Evolutionary conservation across 1,284 basidiomycete species (phyloP).

Genomic region (Malassezia arunalokei): DNA sequence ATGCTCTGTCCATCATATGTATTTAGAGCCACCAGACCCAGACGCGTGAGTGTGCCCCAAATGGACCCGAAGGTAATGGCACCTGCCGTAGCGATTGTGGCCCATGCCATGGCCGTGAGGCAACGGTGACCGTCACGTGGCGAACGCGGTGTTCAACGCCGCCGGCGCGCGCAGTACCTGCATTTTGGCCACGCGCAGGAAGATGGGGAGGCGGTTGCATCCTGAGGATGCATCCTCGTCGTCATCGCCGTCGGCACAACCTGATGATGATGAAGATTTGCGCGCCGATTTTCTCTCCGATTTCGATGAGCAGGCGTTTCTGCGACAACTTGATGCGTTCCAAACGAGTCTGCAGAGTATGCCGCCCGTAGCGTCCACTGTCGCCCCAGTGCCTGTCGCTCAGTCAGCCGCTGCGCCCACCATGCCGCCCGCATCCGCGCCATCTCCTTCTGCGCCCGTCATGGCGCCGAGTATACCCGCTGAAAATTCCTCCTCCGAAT

Average conservation of each 20-base stretch:
- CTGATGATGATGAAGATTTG: constrained; percentile 13
- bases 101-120: not conserved
- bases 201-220: not conserved
- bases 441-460: not conserved
- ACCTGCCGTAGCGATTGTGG: constrained; percentile 23
- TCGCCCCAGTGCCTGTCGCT: not conserved
- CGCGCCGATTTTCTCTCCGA: constrained; percentile 4
- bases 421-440: not conserved
- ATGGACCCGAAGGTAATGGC: constrained; percentile 45
- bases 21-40: constrained; percentile 46
- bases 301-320: constrained; percentile 9
- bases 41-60: constrained; percentile 46
- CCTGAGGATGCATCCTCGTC: constrained; percentile 7
- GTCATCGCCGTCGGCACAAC: constrained; percentile 1
- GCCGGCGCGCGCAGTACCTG: no score
- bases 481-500: constrained; percentile 17
- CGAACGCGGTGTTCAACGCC: no score
- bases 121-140: not conserved
- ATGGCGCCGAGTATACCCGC: not conserved
- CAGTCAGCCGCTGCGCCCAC: not conserved
- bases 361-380: not conserved
- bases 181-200: no score
- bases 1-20: constrained; percentile 64
- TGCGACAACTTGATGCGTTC: constrained; percentile 8
- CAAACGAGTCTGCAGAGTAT: not conserved